Evolutionary conservation across 129 eudicot species (phyloP).

Genomic region (Scalesia atractyloides): DNA sequence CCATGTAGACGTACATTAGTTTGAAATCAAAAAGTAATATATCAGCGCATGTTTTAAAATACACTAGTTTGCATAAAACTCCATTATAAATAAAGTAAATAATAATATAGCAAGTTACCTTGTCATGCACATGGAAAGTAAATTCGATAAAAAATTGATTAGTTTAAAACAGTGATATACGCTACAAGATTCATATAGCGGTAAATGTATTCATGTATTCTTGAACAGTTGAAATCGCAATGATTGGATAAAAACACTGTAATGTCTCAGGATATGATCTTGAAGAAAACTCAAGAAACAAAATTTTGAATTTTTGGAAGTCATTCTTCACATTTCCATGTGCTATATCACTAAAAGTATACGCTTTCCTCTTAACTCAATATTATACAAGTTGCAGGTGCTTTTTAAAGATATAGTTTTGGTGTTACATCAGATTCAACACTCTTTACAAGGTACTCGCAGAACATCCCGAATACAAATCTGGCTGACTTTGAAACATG

Average conservation of each 20-base stretch:
- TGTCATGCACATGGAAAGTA: slow-evolving; percentile 52
- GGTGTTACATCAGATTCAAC: slow-evolving; percentile 27
- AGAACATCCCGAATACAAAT: slow-evolving; percentile 71
- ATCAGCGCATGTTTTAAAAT: background rate
- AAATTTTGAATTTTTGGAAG: too few relatives aligned
- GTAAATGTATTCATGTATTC: slow-evolving; percentile 59
- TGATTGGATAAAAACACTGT: slow-evolving; percentile 45
- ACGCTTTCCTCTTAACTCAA: slow-evolving; percentile 49
- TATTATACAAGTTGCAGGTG: slow-evolving; percentile 63
- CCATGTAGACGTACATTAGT: too few relatives aligned
- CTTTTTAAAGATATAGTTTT: slow-evolving; percentile 22
- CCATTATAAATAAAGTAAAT: background rate
- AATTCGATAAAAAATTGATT: slow-evolving; percentile 43
- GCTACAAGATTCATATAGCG: slow-evolving; percentile 55
- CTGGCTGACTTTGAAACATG: slow-evolving; percentile 36
- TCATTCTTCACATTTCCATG: too few relatives aligned
- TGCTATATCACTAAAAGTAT: slow-evolving; percentile 41
- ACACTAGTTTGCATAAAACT: background rate
- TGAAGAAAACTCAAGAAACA: slow-evolving; percentile 57
- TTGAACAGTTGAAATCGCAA: slow-evolving; percentile 46
- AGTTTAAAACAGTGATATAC: slow-evolving; percentile 41
- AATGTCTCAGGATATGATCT: slow-evolving; percentile 54
- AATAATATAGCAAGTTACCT: slow-evolving; percentile 38
- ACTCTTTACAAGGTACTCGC: slow-evolving; percentile 52
- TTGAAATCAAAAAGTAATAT: background rate